phyloP scores from a whole-genome alignment of 805 yeast species.

The Saccharomyces cerevisiae region DNA sequence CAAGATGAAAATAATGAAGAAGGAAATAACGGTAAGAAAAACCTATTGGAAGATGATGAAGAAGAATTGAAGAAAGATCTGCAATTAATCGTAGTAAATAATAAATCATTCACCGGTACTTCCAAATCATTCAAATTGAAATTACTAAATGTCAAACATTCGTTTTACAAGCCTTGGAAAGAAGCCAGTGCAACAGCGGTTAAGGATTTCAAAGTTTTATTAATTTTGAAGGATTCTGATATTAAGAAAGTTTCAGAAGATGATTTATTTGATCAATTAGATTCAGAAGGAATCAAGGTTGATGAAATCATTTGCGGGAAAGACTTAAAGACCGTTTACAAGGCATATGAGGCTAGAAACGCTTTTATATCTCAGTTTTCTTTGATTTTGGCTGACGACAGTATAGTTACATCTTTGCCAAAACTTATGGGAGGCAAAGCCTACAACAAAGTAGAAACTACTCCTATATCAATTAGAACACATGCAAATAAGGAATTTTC shows the following conservation, averaged over 20 bases:
- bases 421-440: conserved; percentile 78
- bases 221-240: conserved; percentile 36
- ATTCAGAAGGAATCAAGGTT: conserved; percentile 24
- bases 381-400: conserved; percentile 77
- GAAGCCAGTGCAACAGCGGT: conserved; percentile 24
- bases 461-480: conserved; percentile 60
- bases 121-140: conserved; percentile 54
- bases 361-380: conserved; percentile 61
- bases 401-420: conserved; percentile 72
- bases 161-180: conserved; percentile 27
- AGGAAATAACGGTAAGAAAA: conserved; percentile 30
- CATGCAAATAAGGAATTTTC: conserved; percentile 30
- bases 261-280: conserved; percentile 66
- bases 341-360: conserved; percentile 83
- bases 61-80: conserved; percentile 39
- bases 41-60: conserved; percentile 51
- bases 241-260: conserved; percentile 29
- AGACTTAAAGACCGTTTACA: conserved; percentile 75
- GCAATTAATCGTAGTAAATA: conserved; percentile 56
- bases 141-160: conserved; percentile 34
- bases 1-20: conserved; percentile 15
- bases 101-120: conserved; percentile 46
- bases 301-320: conserved; percentile 57
- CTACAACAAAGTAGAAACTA: conserved; percentile 55
- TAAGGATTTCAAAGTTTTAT: conserved; percentile 32